Evolutionary conservation across 441 rosid species (phyloP).

Genomic region (Dalechampia spathulata): DNA sequence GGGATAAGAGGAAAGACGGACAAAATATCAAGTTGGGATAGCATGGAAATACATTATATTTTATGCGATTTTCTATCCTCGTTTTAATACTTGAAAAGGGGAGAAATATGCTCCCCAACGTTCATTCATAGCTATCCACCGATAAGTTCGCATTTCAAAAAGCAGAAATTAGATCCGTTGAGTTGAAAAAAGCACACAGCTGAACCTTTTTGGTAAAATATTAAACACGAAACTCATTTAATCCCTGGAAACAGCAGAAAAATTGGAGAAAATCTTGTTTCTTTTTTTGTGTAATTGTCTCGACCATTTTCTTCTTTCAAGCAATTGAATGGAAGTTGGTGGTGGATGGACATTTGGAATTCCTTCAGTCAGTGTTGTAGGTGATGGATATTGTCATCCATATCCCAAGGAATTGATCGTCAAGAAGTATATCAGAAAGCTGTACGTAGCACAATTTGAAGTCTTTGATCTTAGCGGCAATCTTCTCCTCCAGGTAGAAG

Average conservation of each 20-base stretch:
- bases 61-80: too few relatives aligned
- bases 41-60: too few relatives aligned
- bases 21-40: too few relatives aligned
- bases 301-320: too few relatives aligned
- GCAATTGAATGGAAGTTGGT: constrained; percentile 18
- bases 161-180: neutral
- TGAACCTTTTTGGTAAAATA: neutral
- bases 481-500: constrained; percentile 49
- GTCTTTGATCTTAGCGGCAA: constrained; percentile 51
- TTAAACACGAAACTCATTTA: too few relatives aligned
- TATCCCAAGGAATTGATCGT: constrained; percentile 50
- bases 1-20: too few relatives aligned
- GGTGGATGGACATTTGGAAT: constrained; percentile 22
- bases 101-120: constrained; percentile 5
- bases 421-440: constrained; percentile 36
- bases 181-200: too few relatives aligned
- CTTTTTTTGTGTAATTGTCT: too few relatives aligned
- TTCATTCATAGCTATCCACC: neutral
- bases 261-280: too few relatives aligned
- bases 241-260: too few relatives aligned
- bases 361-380: constrained; percentile 39
- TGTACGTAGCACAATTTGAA: constrained; percentile 37
- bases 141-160: neutral
- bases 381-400: constrained; percentile 56
- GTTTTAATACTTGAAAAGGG: too few relatives aligned